Percentiles rank a stretch among this genome's conserved stretches.
Evolutionary conservation across 139 green algal species (phyloP).

Genomic region (Coccomyxa sp.): DNA sequence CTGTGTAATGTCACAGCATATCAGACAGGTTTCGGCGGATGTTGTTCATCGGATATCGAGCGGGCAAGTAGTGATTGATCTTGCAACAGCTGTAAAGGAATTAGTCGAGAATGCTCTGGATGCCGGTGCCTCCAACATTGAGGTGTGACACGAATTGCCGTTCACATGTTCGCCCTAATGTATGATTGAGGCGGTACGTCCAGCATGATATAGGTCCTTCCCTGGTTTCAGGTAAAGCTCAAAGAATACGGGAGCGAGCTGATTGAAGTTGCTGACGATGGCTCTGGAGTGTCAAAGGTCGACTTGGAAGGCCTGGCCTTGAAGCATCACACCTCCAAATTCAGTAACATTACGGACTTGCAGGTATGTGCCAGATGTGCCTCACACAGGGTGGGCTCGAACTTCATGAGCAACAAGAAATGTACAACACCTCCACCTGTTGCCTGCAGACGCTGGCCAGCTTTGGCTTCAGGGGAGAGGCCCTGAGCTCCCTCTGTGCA

Average conservation of each 20-base stretch:
- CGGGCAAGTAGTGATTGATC: conserved; percentile 89
- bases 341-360: conserved; percentile 78
- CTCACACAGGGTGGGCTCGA: no score
- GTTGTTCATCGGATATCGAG: conserved; percentile 81
- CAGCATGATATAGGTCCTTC: not conserved
- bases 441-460: conserved; percentile 60
- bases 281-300: conserved; percentile 61
- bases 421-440: not conserved
- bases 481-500: conserved; percentile 88
- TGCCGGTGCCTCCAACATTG: conserved; percentile 85
- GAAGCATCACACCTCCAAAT: conserved; percentile 97
- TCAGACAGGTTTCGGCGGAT: no score
- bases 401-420: no score
- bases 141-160: conserved; percentile 42
- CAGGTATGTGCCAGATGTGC: no score
- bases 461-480: conserved; percentile 96
- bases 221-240: conserved; percentile 64
- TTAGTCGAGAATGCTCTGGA: conserved; percentile 97
- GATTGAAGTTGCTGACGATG: conserved; percentile 96
- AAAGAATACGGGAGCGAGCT: conserved; percentile 82
- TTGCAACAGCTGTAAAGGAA: conserved; percentile 87
- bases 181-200: not conserved
- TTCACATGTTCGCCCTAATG: no score
- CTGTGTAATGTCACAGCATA: no score
- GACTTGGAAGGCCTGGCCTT: conserved; percentile 75